phyloP scores from a whole-genome alignment of 441 rosid species.

The Gossypium davidsonii region DNA sequence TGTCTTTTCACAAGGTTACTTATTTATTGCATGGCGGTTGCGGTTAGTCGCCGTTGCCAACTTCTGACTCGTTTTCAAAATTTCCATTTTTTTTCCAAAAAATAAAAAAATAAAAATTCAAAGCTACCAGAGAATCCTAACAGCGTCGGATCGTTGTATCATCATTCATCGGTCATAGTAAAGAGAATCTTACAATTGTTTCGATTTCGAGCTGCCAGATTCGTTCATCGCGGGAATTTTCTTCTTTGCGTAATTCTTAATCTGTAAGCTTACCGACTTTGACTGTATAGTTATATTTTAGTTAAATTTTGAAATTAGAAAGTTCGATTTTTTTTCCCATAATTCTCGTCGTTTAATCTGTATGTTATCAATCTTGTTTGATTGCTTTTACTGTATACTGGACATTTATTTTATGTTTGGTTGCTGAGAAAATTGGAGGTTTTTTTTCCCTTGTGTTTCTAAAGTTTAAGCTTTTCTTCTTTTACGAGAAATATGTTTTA shows the following conservation, averaged over 20 bases:
- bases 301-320: neutral
- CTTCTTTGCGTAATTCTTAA: neutral
- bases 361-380: neutral
- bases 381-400: neutral
- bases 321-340: neutral
- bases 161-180: neutral
- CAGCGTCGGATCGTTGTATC: slow-evolving; percentile 12
- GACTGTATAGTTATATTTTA: neutral
- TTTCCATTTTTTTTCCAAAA: neutral
- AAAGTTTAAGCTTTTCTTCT: neutral
- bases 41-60: neutral
- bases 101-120: neutral
- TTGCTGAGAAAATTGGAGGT: slow-evolving; percentile 8
- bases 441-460: neutral
- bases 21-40: slow-evolving; percentile 22
- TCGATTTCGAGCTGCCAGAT: slow-evolving; percentile 14
- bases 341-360: neutral
- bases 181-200: neutral
- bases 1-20: neutral
- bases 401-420: slow-evolving; percentile 10
- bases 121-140: slow-evolving; percentile 13
- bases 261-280: slow-evolving; percentile 25
- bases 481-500: neutral
- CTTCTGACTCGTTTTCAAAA: neutral
- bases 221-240: slow-evolving; percentile 6